A percentile compares a stretch with the other conserved stretches of the same genome.
phyloP scores from a whole-genome alignment of 169 alveolate species.

The Blepharisma undulans region DNA sequence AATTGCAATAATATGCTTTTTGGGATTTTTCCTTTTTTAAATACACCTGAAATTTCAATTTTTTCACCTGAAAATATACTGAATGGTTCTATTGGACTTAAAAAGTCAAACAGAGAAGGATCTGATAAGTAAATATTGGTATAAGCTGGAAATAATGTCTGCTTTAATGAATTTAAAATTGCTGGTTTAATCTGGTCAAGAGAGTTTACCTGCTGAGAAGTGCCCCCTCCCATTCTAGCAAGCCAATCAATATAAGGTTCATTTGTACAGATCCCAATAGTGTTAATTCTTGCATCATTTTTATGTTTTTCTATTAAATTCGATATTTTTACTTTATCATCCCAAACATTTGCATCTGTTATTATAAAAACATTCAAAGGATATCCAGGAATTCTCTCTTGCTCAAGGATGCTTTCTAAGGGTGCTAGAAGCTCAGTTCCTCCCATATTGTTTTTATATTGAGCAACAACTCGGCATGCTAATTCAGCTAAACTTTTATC shows the following conservation, averaged over 20 bases:
- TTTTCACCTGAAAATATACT: background rate
- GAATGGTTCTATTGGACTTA: background rate
- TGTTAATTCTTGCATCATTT: background rate
- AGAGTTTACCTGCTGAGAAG: background rate
- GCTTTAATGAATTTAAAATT: background rate
- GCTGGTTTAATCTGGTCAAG: background rate
- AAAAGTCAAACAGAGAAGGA: background rate
- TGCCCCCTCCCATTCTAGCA: background rate
- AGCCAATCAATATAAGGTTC: background rate
- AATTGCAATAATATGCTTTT: background rate
- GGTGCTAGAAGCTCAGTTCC: conserved; percentile 5
- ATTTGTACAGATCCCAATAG: conserved; percentile 13
- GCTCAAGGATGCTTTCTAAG: background rate
- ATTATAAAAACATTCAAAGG: background rate
- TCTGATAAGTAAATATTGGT: background rate
- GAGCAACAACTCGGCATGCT: background rate
- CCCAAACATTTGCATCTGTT: background rate
- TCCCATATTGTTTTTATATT: background rate
- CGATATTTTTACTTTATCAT: background rate
- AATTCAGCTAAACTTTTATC: background rate
- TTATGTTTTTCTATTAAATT: background rate
- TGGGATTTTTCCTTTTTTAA: background rate
- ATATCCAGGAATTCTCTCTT: background rate
- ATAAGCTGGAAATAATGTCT: background rate
- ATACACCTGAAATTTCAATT: background rate